Percentiles rank a stretch among this genome's conserved stretches.
Evolutionary conservation across 176 grass and related monocot genomes (phyloP).

Genomic region (Paspalum vaginatum): DNA sequence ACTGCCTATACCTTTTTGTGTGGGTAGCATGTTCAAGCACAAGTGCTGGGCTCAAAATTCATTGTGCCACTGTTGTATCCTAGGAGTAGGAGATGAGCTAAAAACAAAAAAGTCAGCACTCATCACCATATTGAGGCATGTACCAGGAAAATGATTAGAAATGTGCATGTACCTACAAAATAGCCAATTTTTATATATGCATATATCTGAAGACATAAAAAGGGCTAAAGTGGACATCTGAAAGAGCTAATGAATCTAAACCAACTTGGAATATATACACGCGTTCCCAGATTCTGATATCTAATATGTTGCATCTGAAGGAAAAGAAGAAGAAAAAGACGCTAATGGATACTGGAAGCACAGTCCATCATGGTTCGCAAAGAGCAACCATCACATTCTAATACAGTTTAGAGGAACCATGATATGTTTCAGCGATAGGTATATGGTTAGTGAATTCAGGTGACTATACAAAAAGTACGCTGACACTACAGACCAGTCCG

Average conservation of each 20-base stretch:
- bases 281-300: neutral
- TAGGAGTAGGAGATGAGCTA: neutral
- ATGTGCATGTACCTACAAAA: neutral
- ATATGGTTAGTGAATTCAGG: neutral
- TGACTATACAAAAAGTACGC: neutral
- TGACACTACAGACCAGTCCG: neutral
- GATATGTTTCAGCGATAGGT: neutral
- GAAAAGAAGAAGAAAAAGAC: neutral
- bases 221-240: neutral
- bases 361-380: neutral
- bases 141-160: neutral
- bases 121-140: neutral
- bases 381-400: neutral
- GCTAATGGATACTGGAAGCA: neutral
- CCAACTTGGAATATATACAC: neutral
- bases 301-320: neutral
- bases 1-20: constrained; percentile 6
- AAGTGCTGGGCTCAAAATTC: neutral
- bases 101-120: neutral
- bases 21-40: constrained; percentile 4
- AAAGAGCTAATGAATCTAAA: neutral
- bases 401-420: neutral
- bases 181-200: neutral
- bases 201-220: neutral
- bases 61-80: neutral